Base-by-base conservation (phyloP, 306 rosid species). In the Fagus sylvatica region DNA sequence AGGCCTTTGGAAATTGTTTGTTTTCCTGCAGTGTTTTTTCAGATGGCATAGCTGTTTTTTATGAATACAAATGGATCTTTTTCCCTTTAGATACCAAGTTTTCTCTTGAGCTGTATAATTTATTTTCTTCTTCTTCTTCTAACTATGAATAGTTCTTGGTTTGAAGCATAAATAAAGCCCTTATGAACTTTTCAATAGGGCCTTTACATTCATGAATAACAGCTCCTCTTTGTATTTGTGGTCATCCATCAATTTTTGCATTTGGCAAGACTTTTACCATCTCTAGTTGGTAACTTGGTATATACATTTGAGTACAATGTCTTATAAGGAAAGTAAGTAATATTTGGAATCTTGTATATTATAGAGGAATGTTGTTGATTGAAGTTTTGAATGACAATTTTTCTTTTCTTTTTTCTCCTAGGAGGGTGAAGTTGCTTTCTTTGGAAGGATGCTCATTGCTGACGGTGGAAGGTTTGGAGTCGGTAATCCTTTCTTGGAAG, bases 371-470 rank as follows among this genome's bases (percentile, higher is more conserved):
- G 9, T 34, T 36, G 10, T 36, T 71, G 37, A 53, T 71, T 30
- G 72, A 48, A 41, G 51, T 40, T 60, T 70, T 33, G 17, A 36
- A 49, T 41, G 65, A 46, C 11, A 8, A 39, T 2, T 39, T 39
- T n/a, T 37, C 56, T 53, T 34, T 65, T 2, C 28, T 22, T 39
- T 69, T 1, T 78, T 70, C 28, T 85, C 46, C 76, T 90, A 93
- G 98, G 96, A 81, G 89, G 83, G 97, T 90, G 78, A 86, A 77
- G 73, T 81, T 75, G 74, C 81, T 90, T n/a, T 86, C 84, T 68
- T 75, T 91, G 66, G 96, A 91, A 85, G 97, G 97, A 78, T 93
- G 98, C 83, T 93, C 96, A 17, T 80, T 90, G 80, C 87, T 93
- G 64, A 90, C 97, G 59, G 88, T 92, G 3, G 91, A 90, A 59